Conservation (phyloP, 139 green algal species). For the Pycnococcus provasolii region DNA sequence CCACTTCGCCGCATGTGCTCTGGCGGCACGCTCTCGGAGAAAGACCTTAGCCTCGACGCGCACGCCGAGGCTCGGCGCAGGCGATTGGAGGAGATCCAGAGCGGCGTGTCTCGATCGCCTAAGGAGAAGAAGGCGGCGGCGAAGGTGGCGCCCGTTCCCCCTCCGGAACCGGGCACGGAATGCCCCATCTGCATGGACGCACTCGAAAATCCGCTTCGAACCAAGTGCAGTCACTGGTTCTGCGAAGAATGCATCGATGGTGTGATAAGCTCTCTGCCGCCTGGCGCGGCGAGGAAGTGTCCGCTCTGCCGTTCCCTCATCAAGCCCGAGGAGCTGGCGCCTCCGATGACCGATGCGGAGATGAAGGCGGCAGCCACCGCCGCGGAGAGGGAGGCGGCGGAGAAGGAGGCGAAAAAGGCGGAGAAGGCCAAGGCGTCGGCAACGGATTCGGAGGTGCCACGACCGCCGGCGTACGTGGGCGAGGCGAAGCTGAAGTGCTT, state of each 20-base stretch:
- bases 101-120: not conserved
- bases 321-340: no score
- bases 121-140: not conserved
- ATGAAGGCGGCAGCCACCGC: no score
- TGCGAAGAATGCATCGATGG: conserved; percentile 50
- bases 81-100: not conserved
- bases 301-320: no score
- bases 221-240: conserved; percentile 57
- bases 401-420: no score
- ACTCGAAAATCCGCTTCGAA: conserved; percentile 36
- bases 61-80: not conserved
- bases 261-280: no score
- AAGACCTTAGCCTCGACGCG: not conserved
- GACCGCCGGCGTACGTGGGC: conserved; percentile 6
- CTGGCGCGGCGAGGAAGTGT: no score
- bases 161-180: conserved; percentile 15
- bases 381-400: no score
- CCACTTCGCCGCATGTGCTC: conserved; percentile 58
- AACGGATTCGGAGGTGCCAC: not conserved
- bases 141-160: not conserved
- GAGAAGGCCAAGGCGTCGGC: no score
- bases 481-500: conserved; percentile 52
- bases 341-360: no score
- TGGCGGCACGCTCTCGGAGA: conserved; percentile 17
- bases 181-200: conserved; percentile 55